Percentiles rank a stretch among this genome's conserved stretches.
Conservation (phyloP, 495 filamentous ascomycete genomes). For the Xylaria longipes region DNA sequence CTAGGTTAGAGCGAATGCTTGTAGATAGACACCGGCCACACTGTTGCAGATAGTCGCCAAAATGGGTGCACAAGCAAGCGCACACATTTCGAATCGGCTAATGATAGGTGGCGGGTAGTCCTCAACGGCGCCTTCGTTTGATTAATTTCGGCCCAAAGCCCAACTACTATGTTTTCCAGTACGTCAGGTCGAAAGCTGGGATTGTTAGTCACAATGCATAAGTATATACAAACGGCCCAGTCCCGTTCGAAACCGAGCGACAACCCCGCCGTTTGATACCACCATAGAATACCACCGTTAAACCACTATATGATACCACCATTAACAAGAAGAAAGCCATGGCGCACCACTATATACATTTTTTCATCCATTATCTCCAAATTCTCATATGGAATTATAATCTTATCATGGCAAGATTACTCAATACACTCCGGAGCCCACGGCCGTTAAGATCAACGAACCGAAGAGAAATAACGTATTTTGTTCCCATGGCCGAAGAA, state of each 20-base stretch:
- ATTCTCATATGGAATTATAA: conserved; percentile 12
- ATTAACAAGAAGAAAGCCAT: conserved; percentile 3
- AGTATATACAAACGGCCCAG: conserved; percentile 13
- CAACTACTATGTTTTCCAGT: not conserved
- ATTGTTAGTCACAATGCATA: conserved; percentile 13
- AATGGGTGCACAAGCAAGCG: not conserved
- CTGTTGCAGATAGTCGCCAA: not conserved
- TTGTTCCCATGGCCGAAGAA: conserved; percentile 13
- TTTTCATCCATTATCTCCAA: conserved; percentile 14
- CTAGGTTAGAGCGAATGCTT: conserved; percentile 2
- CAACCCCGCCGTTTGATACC: conserved; percentile 16
- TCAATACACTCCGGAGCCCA: not conserved
- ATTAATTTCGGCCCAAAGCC: conserved; percentile 25
- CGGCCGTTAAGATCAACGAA: not conserved
- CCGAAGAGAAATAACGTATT: conserved; percentile 2
- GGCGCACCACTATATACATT: conserved; percentile 22
- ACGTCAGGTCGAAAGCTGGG: conserved; percentile 13
- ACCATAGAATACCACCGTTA: conserved; percentile 1
- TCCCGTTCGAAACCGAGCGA: conserved; percentile 15
- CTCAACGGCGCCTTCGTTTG: conserved; percentile 10
- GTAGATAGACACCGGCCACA: not conserved
- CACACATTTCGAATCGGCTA: conserved; percentile 9
- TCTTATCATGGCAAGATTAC: conserved; percentile 11
- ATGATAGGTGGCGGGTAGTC: conserved; percentile 18
- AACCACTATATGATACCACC: conserved; percentile 1